phyloP scores from a whole-genome alignment of 2,329 filamentous ascomycete species.

The Botryotinia globosa region DNA sequence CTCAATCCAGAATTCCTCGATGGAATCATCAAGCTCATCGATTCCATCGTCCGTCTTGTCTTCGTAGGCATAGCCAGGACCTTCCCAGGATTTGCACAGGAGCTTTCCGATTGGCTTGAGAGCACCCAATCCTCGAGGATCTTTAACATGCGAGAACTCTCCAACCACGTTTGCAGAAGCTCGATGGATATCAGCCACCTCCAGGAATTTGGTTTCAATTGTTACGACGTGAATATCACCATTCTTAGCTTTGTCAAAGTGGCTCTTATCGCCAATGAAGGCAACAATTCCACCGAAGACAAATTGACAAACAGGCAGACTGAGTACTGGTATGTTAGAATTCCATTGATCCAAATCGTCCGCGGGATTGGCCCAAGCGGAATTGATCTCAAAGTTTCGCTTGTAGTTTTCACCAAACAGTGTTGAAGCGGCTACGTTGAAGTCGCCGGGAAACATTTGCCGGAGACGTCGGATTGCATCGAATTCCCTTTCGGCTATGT shows the following conservation, averaged over 20 bases:
- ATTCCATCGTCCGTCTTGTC: constrained; percentile 33
- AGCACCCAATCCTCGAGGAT: constrained; percentile 36
- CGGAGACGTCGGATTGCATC: constrained; percentile 54
- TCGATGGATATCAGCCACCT: constrained; percentile 54
- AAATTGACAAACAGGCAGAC: constrained; percentile 42
- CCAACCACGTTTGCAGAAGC: constrained; percentile 44
- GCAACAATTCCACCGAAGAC: constrained; percentile 48
- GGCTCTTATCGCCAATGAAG: constrained; percentile 39
- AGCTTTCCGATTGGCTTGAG: constrained; percentile 48
- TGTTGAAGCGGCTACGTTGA: constrained; percentile 72
- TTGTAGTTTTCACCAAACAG: constrained; percentile 56
- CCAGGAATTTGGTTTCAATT: constrained; percentile 55
- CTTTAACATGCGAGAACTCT: constrained; percentile 46
- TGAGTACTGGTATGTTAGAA: constrained; percentile 25
- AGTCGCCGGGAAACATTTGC: constrained; percentile 65
- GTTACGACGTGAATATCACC: constrained; percentile 43
- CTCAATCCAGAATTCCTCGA: constrained; percentile 66
- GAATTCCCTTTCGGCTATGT: constrained; percentile 64
- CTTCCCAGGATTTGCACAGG: constrained; percentile 45
- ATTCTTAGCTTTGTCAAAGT: constrained; percentile 37
- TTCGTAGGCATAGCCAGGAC: constrained; percentile 33
- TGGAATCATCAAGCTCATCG: constrained; percentile 36
- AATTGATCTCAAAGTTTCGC: constrained; percentile 22
- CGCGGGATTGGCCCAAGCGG: constrained; percentile 29
- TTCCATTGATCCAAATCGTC: constrained; percentile 27